Evolutionary conservation across 495 filamentous ascomycete species (phyloP), one percentile per base, ranked within the genome.

Genomic region (Penicillium manginii): DNA sequence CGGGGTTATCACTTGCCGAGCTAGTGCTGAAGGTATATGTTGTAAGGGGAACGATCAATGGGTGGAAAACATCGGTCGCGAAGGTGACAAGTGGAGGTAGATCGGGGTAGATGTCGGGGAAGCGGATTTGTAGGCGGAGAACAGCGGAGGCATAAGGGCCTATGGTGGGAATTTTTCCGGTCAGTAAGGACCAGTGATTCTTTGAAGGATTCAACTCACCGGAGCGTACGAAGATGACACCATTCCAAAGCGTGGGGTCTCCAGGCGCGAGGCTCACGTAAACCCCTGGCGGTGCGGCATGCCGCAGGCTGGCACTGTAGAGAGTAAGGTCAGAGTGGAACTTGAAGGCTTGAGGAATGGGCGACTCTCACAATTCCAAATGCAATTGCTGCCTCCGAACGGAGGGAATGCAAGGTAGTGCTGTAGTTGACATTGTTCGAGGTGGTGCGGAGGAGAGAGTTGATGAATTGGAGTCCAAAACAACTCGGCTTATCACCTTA

Each of bases 61-160:
- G 94, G 73, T 98, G 93, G 71, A 97, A 98, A 52, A 97, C 86
- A 62, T 97, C 93, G 43, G 89, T 94, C 26, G 84, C 79, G 70
- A 98, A 96, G 40, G 86, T 93, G 49, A 98, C 86, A 4, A 91
- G 78, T 6, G 94, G 94, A 40, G 94, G 90, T 8, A 88, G 74
- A 32, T 79, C 73, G 4, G 94, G 94, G 67, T 96, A 97, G 23
- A 80, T 79, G 60, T 87, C 76, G 9, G 94, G 91, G 69, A 97
- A 97, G 50, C 86, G 86, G 62, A 98, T 86, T 59, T 91, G 87
- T 77, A 97, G 96, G 54, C 93, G 91, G 57, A 98, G 84, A 54
- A 96, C 84, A 23, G 93, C 91, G 32, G 88, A 85, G 31, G 90
- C 83, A 76, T 97, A 98, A 15, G 93, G 94, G 18, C 93, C 92